Percentiles rank a stretch among this genome's conserved stretches.
These are phyloP conservation scores for Trypanosoma congolense DNA, from an alignment of 208 protist genomes.

Conservation along the genomic window DNA sequence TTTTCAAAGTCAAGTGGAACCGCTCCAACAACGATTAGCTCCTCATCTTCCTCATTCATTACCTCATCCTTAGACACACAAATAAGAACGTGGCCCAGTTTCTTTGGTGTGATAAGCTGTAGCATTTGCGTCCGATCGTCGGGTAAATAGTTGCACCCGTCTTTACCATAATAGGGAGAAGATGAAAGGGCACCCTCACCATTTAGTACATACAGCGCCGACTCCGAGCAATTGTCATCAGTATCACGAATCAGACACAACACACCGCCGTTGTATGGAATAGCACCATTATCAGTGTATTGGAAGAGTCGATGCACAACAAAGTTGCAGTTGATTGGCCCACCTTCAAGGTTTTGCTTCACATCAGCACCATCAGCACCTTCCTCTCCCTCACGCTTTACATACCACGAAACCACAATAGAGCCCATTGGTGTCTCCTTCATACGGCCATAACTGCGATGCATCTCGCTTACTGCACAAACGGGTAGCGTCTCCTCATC, in stretches of 20 bases:
- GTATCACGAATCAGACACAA: constrained; percentile 84
- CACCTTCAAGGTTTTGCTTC: constrained; percentile 52
- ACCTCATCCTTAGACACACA: constrained; percentile 73
- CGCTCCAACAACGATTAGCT: constrained; percentile 82
- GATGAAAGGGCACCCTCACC: constrained; percentile 37
- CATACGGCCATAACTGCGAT: constrained; percentile 39
- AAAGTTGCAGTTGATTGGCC: constrained; percentile 69
- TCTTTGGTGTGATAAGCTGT: constrained; percentile 84
- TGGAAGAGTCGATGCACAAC: constrained; percentile 84
- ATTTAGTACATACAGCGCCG: constrained; percentile 48
- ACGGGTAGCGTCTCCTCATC: constrained; percentile 77
- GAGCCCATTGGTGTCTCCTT: constrained; percentile 73
- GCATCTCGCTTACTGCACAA: constrained; percentile 58
- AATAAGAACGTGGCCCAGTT: constrained; percentile 82
- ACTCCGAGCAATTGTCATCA: constrained; percentile 87
- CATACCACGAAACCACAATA: constrained; percentile 80
- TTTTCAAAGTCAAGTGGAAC: constrained; percentile 84
- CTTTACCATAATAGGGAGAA: constrained; percentile 72
- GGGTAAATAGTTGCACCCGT: constrained; percentile 82
- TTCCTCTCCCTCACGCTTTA: constrained; percentile 58
- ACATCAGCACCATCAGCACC: constrained; percentile 46
- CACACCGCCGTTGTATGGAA: constrained; percentile 63
- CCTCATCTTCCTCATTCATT: constrained; percentile 51
- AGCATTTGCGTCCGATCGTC: constrained; percentile 74
- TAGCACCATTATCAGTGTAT: constrained; percentile 81